These are phyloP conservation scores for Capsella bursapastoris DNA, from an alignment of 345 rosid genomes.

Conservation along the genomic window DNA sequence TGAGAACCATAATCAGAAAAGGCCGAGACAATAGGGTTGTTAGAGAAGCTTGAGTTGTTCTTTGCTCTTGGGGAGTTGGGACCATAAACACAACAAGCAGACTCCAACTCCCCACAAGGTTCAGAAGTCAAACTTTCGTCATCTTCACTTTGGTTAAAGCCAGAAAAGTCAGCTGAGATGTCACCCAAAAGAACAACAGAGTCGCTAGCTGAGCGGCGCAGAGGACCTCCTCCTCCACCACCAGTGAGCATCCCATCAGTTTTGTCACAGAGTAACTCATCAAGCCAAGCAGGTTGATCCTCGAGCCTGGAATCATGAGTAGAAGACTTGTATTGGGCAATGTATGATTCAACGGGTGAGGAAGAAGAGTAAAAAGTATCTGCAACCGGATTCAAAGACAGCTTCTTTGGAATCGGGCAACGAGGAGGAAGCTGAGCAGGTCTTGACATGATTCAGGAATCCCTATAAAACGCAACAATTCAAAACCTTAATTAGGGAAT, in stretches of 20 bases:
- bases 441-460: constrained; percentile 43
- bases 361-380: constrained; percentile 46
- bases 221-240: constrained; percentile 47
- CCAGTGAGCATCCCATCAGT: constrained; percentile 47
- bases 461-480: neutral
- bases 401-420: constrained; percentile 64
- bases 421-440: constrained; percentile 79
- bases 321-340: constrained; percentile 49
- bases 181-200: constrained; percentile 62
- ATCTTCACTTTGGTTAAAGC: constrained; percentile 46
- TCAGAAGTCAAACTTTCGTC: constrained; percentile 48
- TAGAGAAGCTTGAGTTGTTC: constrained; percentile 52
- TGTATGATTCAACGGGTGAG: constrained; percentile 39
- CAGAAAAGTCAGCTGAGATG: constrained; percentile 48
- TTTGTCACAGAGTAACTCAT: constrained; percentile 56
- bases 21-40: constrained; percentile 64
- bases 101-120: constrained; percentile 54
- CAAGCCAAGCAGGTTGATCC: constrained; percentile 71
- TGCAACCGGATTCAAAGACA: constrained; percentile 39
- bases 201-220: constrained; percentile 79
- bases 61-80: constrained; percentile 79
- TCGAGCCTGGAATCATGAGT: constrained; percentile 56
- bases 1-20: constrained; percentile 58
- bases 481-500: neutral
- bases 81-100: constrained; percentile 70